Percentiles rank a stretch among this genome's conserved stretches.
phyloP scores from a whole-genome alignment of 2,329 filamentous ascomycete genomes.

The Cladophialophora carrionii region DNA sequence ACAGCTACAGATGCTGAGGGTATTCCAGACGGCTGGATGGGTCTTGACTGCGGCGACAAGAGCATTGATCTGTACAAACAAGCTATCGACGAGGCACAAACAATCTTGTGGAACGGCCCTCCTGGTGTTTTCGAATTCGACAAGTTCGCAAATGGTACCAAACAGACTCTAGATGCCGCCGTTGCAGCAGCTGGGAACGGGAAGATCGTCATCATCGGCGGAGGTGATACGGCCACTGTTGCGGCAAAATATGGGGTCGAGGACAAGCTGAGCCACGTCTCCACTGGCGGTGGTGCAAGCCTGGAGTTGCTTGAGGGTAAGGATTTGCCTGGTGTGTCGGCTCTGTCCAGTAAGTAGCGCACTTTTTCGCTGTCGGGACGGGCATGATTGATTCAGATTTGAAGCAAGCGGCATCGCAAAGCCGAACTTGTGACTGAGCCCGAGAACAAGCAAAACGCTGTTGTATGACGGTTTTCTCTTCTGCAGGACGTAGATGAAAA shows the following conservation, averaged over 20 bases:
- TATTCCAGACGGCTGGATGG: conserved; percentile 97
- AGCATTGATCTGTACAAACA: conserved; percentile 85
- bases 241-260: conserved; percentile 96
- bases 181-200: conserved; percentile 78
- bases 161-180: conserved; percentile 85
- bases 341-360: conserved; percentile 74
- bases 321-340: conserved; percentile 89
- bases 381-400: conserved; percentile 15
- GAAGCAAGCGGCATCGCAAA: conserved; percentile 26
- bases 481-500: conserved; percentile 19
- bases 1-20: conserved; percentile 82
- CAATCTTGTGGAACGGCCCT: conserved; percentile 98
- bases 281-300: conserved; percentile 91
- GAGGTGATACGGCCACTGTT: conserved; percentile 96
- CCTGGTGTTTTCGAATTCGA: conserved; percentile 98
- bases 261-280: conserved; percentile 97
- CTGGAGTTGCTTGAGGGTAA: conserved; percentile 98
- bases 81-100: conserved; percentile 85
- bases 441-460: conserved; percentile 7
- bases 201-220: conserved; percentile 97
- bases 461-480: conserved; percentile 29
- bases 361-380: conserved; percentile 10
- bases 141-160: conserved; percentile 88
- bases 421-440: conserved; percentile 24
- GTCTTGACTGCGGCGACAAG: conserved; percentile 90